Evolutionary conservation across 2,329 filamentous ascomycete genomes (phyloP).

Genomic region (Talaromyces sp.): DNA sequence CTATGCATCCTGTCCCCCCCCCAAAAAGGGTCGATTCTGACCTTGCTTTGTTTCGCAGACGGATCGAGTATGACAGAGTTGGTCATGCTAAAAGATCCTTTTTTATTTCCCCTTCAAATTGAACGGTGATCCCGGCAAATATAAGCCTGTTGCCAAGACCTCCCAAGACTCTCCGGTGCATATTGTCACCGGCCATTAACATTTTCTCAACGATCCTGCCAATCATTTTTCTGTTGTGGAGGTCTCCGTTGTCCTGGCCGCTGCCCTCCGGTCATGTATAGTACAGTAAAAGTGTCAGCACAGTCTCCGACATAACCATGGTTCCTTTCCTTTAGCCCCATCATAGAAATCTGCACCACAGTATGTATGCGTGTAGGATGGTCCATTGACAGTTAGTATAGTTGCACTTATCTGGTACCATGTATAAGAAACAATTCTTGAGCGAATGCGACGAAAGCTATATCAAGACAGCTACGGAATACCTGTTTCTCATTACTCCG

Average conservation of each 20-base stretch:
- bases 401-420: too few relatives aligned
- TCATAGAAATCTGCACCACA: neutral
- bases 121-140: slow-evolving; percentile 11
- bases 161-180: slow-evolving; percentile 16
- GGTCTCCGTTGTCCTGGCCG: slow-evolving; percentile 8
- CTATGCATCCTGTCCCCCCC: neutral
- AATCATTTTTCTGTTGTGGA: slow-evolving; percentile 5
- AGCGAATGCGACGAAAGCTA: too few relatives aligned
- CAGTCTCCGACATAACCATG: neutral
- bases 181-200: slow-evolving; percentile 14
- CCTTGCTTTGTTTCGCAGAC: neutral
- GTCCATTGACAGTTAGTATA: too few relatives aligned
- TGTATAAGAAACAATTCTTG: too few relatives aligned
- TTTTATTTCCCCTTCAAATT: neutral
- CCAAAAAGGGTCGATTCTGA: neutral
- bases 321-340: neutral
- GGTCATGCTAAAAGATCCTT: neutral
- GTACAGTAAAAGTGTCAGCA: slow-evolving; percentile 4
- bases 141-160: slow-evolving; percentile 29
- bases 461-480: too few relatives aligned
- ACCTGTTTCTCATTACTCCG: too few relatives aligned
- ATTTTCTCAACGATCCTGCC: neutral
- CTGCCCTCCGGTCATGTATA: slow-evolving; percentile 1
- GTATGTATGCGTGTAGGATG: neutral
- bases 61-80: neutral